Evolutionary conservation across 768 basidiomycete genomes (phyloP).

Genomic region (Russula brevipes): DNA sequence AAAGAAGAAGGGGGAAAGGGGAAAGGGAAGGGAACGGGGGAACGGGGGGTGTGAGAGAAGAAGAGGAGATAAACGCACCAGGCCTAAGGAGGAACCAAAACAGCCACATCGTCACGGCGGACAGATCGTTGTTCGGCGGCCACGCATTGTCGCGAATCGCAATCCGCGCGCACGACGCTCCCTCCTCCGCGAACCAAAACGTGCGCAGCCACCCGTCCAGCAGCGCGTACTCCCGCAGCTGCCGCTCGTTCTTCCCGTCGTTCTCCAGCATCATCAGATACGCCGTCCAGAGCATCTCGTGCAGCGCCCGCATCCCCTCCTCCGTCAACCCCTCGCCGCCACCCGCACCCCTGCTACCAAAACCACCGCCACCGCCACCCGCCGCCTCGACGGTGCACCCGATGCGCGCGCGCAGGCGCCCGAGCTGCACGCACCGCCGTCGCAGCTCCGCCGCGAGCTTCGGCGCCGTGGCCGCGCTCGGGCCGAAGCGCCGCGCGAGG

Average conservation of each 20-base stretch:
- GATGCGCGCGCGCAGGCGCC: slow-evolving; percentile 46
- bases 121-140: slow-evolving; percentile 50
- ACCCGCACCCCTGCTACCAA: no score
- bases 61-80: slow-evolving; percentile 39
- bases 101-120: slow-evolving; percentile 69
- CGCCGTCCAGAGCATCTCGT: slow-evolving; percentile 57
- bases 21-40: background rate
- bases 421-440: slow-evolving; percentile 54
- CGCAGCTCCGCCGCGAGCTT: slow-evolving; percentile 58
- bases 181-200: slow-evolving; percentile 59
- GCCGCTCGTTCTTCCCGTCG: slow-evolving; percentile 63
- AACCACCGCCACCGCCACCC: background rate
- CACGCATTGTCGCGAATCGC: slow-evolving; percentile 45
- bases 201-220: slow-evolving; percentile 60
- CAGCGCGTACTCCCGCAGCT: slow-evolving; percentile 63
- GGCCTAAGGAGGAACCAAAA: slow-evolving; percentile 67
- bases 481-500: slow-evolving; percentile 46
- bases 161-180: slow-evolving; percentile 47
- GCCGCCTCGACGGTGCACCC: slow-evolving; percentile 33
- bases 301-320: slow-evolving; percentile 31
- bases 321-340: slow-evolving; percentile 19
- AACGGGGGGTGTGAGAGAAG: background rate
- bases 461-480: slow-evolving; percentile 36
- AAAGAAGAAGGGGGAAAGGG: background rate
- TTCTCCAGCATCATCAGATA: slow-evolving; percentile 82